These are phyloP conservation scores for Phytophthora uliginosa DNA, from an alignment of 352 stramenopile species.

Conservation along the genomic window DNA sequence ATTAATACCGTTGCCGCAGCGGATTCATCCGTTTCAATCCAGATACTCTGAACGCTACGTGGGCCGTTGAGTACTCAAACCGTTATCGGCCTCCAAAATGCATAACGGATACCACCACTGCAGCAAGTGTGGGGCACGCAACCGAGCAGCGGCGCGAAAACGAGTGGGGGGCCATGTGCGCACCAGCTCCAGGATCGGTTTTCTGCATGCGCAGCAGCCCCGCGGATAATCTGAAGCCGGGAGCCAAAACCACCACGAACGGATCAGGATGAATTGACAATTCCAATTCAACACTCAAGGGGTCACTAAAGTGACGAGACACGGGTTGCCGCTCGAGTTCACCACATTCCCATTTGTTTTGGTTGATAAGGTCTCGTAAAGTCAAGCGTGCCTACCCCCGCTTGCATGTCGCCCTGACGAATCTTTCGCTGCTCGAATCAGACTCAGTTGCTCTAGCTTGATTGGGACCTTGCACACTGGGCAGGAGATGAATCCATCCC, in stretches of 20 bases:
- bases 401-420: slow-evolving; percentile 7
- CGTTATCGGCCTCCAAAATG: slow-evolving; percentile 23
- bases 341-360: slow-evolving; percentile 14
- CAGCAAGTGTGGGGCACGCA: slow-evolving; percentile 7
- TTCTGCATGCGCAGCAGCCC: slow-evolving; percentile 16
- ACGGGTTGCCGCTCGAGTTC: slow-evolving; percentile 11
- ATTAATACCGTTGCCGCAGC: slow-evolving; percentile 47
- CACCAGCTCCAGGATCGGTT: slow-evolving; percentile 22
- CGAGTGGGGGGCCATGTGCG: background rate
- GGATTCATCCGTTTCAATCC: slow-evolving; percentile 38
- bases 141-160: slow-evolving; percentile 13
- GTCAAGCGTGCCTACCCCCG: slow-evolving; percentile 6
- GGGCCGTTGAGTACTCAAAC: slow-evolving; percentile 22
- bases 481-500: slow-evolving; percentile 77
- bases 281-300: slow-evolving; percentile 29
- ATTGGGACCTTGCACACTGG: slow-evolving; percentile 83
- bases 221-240: slow-evolving; percentile 16
- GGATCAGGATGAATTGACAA: slow-evolving; percentile 42
- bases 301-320: slow-evolving; percentile 39
- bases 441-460: slow-evolving; percentile 72
- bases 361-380: slow-evolving; percentile 10
- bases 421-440: slow-evolving; percentile 77
- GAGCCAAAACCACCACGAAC: slow-evolving; percentile 40
- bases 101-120: slow-evolving; percentile 37
- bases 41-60: slow-evolving; percentile 28